These are phyloP conservation scores for Diplogelasinospora grovesii DNA, from an alignment of 495 filamentous ascomycete genomes.

Conservation along the genomic window DNA sequence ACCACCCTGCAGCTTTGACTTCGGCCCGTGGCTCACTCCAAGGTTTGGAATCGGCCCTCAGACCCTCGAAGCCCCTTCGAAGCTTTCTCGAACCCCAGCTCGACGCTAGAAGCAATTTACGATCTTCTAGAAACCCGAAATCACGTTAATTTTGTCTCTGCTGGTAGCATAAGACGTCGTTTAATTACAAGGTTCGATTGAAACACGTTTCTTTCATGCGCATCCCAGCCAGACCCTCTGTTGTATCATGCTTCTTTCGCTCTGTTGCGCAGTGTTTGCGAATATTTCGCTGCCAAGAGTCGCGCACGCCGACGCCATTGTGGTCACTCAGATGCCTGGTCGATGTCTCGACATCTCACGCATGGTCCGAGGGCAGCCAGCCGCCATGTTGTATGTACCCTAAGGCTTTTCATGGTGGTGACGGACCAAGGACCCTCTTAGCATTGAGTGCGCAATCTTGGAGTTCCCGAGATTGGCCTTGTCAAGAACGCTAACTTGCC, in stretches of 20 bases:
- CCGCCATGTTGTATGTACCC: constrained; percentile 4
- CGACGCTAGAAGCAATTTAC: constrained; percentile 35
- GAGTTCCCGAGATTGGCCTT: constrained; percentile 25
- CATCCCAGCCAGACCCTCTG: constrained; percentile 22
- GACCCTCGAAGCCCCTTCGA: no score
- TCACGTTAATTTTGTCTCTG: constrained; percentile 31
- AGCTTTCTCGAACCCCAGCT: constrained; percentile 3
- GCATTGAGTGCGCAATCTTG: constrained; percentile 46
- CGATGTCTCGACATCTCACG: constrained; percentile 6
- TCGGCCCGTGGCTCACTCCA: background rate
- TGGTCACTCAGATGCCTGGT: constrained; percentile 7
- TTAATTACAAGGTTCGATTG: constrained; percentile 44
- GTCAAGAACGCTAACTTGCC: constrained; percentile 12
- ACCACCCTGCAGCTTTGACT: background rate
- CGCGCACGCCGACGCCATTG: constrained; percentile 9
- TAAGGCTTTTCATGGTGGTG: background rate
- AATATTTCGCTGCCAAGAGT: constrained; percentile 19
- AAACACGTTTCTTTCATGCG: constrained; percentile 46
- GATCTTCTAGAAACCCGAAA: constrained; percentile 40
- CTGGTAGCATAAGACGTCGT: constrained; percentile 40
- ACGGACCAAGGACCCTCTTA: constrained; percentile 9
- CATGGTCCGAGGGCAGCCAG: background rate
- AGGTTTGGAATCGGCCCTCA: no score
- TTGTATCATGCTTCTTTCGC: constrained; percentile 10
- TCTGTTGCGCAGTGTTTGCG: constrained; percentile 3